phyloP scores from a whole-genome alignment of 1,284 basidiomycete species.

The Pseudozyma sp. region DNA sequence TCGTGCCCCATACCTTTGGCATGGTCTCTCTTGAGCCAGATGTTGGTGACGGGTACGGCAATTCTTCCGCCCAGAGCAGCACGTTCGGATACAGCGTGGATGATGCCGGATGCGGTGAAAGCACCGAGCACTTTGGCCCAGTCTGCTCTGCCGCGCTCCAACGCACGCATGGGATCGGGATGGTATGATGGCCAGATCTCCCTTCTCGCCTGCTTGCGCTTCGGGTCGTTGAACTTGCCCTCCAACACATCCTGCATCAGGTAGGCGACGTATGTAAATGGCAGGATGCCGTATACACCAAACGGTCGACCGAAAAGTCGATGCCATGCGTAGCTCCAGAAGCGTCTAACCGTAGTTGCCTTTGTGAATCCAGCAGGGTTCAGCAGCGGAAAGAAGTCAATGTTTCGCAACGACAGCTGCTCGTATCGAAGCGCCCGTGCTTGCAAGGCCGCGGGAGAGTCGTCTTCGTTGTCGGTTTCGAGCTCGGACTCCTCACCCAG shows the following conservation, averaged over 20 bases:
- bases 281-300: slow-evolving; percentile 50
- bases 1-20: slow-evolving; percentile 46
- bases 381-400: slow-evolving; percentile 56
- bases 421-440: slow-evolving; percentile 16
- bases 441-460: slow-evolving; percentile 18
- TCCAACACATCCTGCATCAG: slow-evolving; percentile 28
- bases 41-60: slow-evolving; percentile 45
- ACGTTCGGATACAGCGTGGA: slow-evolving; percentile 50
- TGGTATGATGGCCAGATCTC: slow-evolving; percentile 46
- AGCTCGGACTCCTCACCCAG: slow-evolving; percentile 26
- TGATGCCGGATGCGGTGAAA: slow-evolving; percentile 47
- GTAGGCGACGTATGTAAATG: slow-evolving; percentile 42
- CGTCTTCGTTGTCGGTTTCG: slow-evolving; percentile 39
- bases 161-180: slow-evolving; percentile 43
- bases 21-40: slow-evolving; percentile 39
- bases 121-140: slow-evolving; percentile 59
- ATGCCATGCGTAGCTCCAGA: slow-evolving; percentile 54
- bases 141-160: slow-evolving; percentile 46
- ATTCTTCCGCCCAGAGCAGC: slow-evolving; percentile 48
- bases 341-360: slow-evolving; percentile 39
- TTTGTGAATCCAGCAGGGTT: slow-evolving; percentile 45
- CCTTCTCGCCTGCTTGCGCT: slow-evolving; percentile 29
- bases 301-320: slow-evolving; percentile 50
- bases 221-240: slow-evolving; percentile 37
- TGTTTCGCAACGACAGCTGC: slow-evolving; percentile 45